Evolutionary conservation across 441 rosid species (phyloP).

Genomic region (Capsella rubella): DNA sequence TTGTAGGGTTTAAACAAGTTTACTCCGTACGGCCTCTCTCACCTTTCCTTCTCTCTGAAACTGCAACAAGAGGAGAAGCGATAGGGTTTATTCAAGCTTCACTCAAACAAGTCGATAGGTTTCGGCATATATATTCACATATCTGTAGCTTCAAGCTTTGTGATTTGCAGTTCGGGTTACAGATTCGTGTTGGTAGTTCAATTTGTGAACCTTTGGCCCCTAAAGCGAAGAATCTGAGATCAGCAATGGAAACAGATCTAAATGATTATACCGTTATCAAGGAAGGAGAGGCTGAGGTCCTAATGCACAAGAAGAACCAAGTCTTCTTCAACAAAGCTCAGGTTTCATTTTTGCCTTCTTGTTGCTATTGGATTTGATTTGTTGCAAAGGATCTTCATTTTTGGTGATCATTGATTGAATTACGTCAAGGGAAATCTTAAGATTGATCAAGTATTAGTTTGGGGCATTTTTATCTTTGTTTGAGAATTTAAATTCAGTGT

Average conservation of each 20-base stretch:
- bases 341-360: conserved; percentile 54
- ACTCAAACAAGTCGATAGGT: conserved; percentile 20
- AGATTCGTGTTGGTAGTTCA: conserved; percentile 31
- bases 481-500: conserved; percentile 20
- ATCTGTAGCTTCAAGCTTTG: conserved; percentile 1
- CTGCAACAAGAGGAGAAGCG: conserved; percentile 19
- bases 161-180: conserved; percentile 23
- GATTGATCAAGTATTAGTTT: conserved; percentile 7
- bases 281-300: conserved; percentile 98
- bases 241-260: conserved; percentile 60
- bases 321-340: conserved; percentile 97
- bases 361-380: conserved; percentile 13
- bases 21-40: background rate
- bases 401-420: background rate
- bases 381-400: conserved; percentile 14
- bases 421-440: conserved; percentile 17
- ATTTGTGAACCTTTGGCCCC: conserved; percentile 6
- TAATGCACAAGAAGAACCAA: conserved; percentile 90
- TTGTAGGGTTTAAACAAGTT: conserved; percentile 40
- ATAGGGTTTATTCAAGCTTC: conserved; percentile 39
- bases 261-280: conserved; percentile 72
- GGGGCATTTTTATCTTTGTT: background rate
- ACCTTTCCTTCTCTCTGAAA: background rate
- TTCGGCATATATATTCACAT: conserved; percentile 14
- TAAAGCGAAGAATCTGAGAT: conserved; percentile 34